Percentiles rank a stretch among this genome's conserved stretches.
Conservation (phyloP, 768 basidiomycete species). For the Suillus americanus region DNA sequence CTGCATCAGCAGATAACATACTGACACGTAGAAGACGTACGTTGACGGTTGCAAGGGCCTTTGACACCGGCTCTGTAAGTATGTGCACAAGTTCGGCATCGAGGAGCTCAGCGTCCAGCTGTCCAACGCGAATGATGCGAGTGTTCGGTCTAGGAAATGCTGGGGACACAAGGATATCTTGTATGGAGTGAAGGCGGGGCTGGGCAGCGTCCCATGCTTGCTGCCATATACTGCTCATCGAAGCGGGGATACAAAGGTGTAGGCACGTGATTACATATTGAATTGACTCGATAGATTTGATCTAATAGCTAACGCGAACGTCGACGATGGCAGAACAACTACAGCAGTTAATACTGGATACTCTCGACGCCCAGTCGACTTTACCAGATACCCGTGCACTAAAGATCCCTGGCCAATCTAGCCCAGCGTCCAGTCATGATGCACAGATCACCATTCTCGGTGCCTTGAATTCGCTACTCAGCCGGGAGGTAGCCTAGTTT, state of each 20-base stretch:
- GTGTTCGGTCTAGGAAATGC: slow-evolving; percentile 26
- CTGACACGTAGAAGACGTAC: slow-evolving; percentile 41
- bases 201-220: slow-evolving; percentile 65
- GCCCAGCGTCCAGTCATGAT: slow-evolving; percentile 63
- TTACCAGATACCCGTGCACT: slow-evolving; percentile 74
- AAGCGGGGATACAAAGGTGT: slow-evolving; percentile 3
- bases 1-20: slow-evolving; percentile 16
- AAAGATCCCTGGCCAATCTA: slow-evolving; percentile 59
- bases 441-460: slow-evolving; percentile 84
- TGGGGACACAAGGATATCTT: slow-evolving; percentile 35
- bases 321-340: slow-evolving; percentile 69
- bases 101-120: slow-evolving; percentile 88
- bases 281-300: slow-evolving; percentile 9
- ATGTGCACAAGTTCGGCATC: slow-evolving; percentile 85
- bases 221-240: slow-evolving; percentile 43
- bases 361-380: slow-evolving; percentile 52
- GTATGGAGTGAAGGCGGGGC: slow-evolving; percentile 49
- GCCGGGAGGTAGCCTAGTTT: slow-evolving; percentile 76
- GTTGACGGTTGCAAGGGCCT: slow-evolving; percentile 64
- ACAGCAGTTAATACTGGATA: slow-evolving; percentile 78
- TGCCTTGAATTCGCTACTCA: slow-evolving; percentile 86
- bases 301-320: slow-evolving; percentile 8
- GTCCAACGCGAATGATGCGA: slow-evolving; percentile 78
- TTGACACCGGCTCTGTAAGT: slow-evolving; percentile 78
- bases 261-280: slow-evolving; percentile 17